Conservation (phyloP, 2,329 filamentous ascomycete species). For the Fusarium proliferatum region DNA sequence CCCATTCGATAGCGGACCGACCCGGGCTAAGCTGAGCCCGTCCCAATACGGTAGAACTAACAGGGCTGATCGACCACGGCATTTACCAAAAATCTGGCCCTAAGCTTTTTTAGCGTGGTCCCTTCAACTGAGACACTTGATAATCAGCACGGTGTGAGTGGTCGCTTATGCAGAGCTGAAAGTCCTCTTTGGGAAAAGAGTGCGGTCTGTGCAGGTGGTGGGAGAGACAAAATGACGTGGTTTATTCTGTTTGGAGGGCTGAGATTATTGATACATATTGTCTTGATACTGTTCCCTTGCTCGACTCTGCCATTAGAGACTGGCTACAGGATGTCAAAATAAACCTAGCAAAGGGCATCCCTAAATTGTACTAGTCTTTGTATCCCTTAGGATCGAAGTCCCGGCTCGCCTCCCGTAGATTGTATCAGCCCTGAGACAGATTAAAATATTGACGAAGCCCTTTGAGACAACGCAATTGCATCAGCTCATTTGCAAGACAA, state of each 20-base stretch:
- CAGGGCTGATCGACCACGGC: neutral
- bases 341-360: no score
- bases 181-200: constrained; percentile 26
- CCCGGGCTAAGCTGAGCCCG: neutral
- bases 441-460: neutral
- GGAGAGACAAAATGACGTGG: constrained; percentile 27
- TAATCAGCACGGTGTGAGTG: constrained; percentile 11
- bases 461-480: neutral
- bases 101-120: neutral
- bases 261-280: neutral
- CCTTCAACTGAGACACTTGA: constrained; percentile 26
- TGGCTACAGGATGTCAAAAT: no score
- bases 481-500: neutral
- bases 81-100: neutral
- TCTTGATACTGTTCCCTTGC: neutral
- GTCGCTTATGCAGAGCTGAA: constrained; percentile 23
- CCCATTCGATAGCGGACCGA: constrained; percentile 11
- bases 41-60: neutral
- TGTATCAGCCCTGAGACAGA: neutral
- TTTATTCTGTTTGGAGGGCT: constrained; percentile 1
- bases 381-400: no score
- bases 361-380: no score
- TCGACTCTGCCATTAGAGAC: neutral
- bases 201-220: neutral
- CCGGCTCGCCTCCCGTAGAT: no score